phyloP scores from a whole-genome alignment of 163 green algal genomes.

The Prototheca wickerhamii region DNA sequence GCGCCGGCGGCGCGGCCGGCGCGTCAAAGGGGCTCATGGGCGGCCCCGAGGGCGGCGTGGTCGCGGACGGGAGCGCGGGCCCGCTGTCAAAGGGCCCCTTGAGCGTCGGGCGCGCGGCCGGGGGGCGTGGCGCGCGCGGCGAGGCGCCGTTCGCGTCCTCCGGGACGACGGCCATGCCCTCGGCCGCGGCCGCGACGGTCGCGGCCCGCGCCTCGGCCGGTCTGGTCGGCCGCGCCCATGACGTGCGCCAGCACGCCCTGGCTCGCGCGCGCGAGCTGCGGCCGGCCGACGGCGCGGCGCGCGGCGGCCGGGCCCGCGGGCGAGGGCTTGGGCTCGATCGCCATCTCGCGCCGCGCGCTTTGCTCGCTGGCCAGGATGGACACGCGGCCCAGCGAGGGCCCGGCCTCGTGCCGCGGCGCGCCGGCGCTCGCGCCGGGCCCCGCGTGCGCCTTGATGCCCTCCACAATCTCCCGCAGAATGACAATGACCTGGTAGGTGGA shows the following conservation, averaged over 20 bases:
- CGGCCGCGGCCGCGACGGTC: neutral
- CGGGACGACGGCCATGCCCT: neutral
- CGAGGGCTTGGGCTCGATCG: no score
- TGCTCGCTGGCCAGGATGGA: no score
- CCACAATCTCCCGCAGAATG: no score
- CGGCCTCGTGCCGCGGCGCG: no score
- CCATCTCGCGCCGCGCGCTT: no score
- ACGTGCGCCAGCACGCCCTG: constrained; percentile 1
- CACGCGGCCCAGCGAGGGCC: no score
- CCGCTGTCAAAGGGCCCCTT: neutral
- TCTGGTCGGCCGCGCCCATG: neutral
- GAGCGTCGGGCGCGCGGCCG: neutral
- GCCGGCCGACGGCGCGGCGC: neutral
- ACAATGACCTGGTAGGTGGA: no score
- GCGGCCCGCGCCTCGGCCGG: neutral
- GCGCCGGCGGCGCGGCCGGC: no score
- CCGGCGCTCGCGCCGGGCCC: no score
- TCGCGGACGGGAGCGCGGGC: no score
- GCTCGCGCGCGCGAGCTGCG: neutral
- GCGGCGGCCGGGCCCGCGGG: no score
- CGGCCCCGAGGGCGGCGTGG: neutral
- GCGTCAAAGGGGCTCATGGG: neutral
- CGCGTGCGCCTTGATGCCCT: no score
- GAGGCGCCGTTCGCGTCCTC: neutral
- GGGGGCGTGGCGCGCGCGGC: neutral